A percentile compares a stretch with the other conserved stretches of the same genome.
Conservation (phyloP, 371 early-diverging fungal genomes). For the Thermomucor indicae-seudaticae region DNA sequence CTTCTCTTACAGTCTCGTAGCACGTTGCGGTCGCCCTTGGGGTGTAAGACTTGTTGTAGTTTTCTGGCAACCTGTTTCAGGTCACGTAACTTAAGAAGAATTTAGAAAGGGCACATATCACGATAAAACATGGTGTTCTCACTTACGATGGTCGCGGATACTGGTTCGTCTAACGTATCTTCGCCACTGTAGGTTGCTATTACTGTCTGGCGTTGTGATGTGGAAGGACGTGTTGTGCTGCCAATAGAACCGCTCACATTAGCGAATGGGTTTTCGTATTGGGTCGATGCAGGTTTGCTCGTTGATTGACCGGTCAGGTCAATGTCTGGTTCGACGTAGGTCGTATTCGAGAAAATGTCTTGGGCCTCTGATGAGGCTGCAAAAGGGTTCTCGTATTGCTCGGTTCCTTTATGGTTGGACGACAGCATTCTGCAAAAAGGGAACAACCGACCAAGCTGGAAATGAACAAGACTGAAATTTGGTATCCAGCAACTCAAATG, state of each 20-base stretch:
- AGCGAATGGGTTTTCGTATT: conserved; percentile 14
- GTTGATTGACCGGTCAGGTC: conserved; percentile 26
- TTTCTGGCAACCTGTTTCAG: conserved; percentile 69
- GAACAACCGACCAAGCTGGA: not conserved
- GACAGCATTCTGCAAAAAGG: conserved; percentile 9
- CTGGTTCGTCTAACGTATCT: conserved; percentile 94
- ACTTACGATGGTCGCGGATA: conserved; percentile 75
- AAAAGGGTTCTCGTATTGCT: conserved; percentile 16
- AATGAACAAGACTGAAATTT: no score
- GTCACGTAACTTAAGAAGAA: conserved; percentile 63
- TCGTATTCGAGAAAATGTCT: not conserved
- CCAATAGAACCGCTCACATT: conserved; percentile 21
- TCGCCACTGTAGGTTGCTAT: conserved; percentile 15
- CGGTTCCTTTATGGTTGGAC: conserved; percentile 1
- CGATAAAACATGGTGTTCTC: not conserved
- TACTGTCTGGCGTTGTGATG: conserved; percentile 1
- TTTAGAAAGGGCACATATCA: not conserved
- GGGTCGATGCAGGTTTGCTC: conserved; percentile 7
- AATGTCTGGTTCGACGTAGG: conserved; percentile 25
- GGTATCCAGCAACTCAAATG: no score
- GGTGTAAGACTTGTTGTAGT: conserved; percentile 70
- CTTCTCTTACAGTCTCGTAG: conserved; percentile 71
- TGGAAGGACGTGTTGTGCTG: conserved; percentile 2
- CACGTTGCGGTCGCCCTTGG: conserved; percentile 60
- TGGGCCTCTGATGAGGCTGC: conserved; percentile 10